Evolutionary conservation across 169 alveolate species (phyloP), one percentile per base, ranked within the genome.

Genomic region (Pseudocohnilembus persalinus): DNA sequence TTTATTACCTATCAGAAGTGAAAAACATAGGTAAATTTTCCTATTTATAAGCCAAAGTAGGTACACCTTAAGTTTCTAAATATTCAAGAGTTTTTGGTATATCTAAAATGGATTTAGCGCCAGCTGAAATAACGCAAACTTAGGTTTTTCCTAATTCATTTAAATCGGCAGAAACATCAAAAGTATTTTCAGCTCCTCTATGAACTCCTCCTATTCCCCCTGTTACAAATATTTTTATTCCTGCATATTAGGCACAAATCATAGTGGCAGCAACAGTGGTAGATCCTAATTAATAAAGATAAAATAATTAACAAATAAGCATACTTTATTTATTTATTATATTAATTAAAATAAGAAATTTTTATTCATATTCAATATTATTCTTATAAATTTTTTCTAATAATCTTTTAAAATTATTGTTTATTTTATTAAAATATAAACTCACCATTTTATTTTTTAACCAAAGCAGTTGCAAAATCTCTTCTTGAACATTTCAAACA

Each of bases 191-290:
- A 35, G 95, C 97, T 15, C 97, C 97, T 83, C 97, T 82, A 77
- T 96, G 98, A 0, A 96, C 98, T 29, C 98, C 98, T 16, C 98
- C 98, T 11, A 96, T 96, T 35, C 98, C 98, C 20, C 98, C 98
- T 15, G 98, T 96, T 27, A 94, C 98, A 81, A 96, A 96, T 16
- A 96, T 84, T 72, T 93, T 89, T 6, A 96, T 92, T 77, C 96
- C 97, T 25, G 97, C 97, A 74, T 82, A 27, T 74, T 92, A 82
- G n/a, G 97, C 97, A 33, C 94, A 74, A 74, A 82, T 89, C 98
- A 96, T 94, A 0, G 98, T 96, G 0, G 97, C 97, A 28, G 98
- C 97, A 0, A 96, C 98, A 27, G 98, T 96, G 0, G 98, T 96
- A 31, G 96, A 90, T 33, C 98, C 68, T 49, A 11, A 11, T 49